Percentiles rank a stretch among this genome's conserved stretches.
Conservation (phyloP, 257 asterid species). For the Misopates orontium region DNA sequence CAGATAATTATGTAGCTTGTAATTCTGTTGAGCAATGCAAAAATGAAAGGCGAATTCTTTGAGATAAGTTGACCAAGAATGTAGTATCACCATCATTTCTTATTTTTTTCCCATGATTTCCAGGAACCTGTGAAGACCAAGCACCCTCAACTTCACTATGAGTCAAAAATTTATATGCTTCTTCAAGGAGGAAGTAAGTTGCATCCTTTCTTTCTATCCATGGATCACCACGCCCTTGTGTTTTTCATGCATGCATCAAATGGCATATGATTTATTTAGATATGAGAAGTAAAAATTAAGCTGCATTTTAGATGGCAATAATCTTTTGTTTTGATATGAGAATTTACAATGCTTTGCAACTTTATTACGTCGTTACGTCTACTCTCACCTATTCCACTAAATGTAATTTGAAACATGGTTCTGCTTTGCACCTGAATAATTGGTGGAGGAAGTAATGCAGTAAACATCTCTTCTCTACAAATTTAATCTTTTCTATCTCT, state of each 20-base stretch:
- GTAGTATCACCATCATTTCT: neutral
- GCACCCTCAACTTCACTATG: conserved; percentile 97
- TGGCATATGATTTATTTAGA: neutral
- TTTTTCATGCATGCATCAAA: neutral
- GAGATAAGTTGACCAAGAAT: neutral
- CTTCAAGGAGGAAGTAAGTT: conserved; percentile 96
- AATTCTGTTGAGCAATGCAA: no score
- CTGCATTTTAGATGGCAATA: conserved; percentile 20
- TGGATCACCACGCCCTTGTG: neutral
- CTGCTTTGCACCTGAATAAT: neutral
- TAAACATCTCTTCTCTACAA: conserved; percentile 11
- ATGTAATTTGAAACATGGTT: neutral
- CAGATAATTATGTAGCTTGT: no score
- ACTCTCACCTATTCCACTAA: neutral
- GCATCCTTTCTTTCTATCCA: neutral
- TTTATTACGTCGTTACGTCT: neutral
- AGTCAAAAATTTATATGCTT: conserved; percentile 83
- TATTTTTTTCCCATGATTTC: conserved; percentile 17
- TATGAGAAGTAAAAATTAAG: neutral
- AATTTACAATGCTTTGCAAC: neutral
- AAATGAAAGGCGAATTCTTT: no score
- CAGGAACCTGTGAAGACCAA: conserved; percentile 90
- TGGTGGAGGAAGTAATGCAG: conserved; percentile 18
- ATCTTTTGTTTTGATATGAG: neutral
- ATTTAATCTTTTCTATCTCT: neutral